A percentile compares a stretch with the other conserved stretches of the same genome.
Conservation (phyloP, 176 grass and related monocot genomes). For the Eragrostis nindensis region DNA sequence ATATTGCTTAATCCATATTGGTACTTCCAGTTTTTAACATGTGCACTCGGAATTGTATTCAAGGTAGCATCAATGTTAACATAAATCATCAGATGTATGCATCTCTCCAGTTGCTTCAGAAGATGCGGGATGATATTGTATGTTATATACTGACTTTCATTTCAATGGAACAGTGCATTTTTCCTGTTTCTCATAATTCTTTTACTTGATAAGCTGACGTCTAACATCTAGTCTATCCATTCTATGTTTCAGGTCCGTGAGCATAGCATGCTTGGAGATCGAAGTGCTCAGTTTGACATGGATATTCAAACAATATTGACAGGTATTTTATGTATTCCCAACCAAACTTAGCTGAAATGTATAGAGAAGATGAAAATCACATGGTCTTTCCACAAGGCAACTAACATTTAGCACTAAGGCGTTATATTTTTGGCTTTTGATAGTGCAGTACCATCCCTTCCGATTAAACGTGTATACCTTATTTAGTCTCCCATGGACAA, state of each 20-base stretch:
- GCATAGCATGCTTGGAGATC: constrained; percentile 26
- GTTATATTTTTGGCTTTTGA: background rate
- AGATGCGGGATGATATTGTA: constrained; percentile 19
- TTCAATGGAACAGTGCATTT: background rate
- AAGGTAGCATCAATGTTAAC: background rate
- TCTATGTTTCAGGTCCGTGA: constrained; percentile 25
- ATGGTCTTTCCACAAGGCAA: background rate
- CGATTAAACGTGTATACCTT: background rate
- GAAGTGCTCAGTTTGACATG: constrained; percentile 49
- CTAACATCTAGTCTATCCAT: background rate
- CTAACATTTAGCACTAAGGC: background rate
- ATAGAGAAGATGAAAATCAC: background rate
- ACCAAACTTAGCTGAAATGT: background rate
- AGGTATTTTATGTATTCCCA: constrained; percentile 25
- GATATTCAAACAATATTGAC: constrained; percentile 44
- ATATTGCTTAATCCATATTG: background rate
- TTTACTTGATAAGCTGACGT: background rate
- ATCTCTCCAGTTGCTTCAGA: background rate
- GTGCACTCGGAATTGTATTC: background rate
- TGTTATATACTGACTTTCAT: constrained; percentile 14
- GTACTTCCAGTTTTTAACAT: background rate
- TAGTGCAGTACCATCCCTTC: background rate
- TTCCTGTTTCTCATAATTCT: background rate
- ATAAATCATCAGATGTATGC: background rate
- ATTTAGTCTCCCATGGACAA: constrained; percentile 16